phyloP scores from a whole-genome alignment of 2,329 filamentous ascomycete species.

The Aspergillus ochraceoroseus region DNA sequence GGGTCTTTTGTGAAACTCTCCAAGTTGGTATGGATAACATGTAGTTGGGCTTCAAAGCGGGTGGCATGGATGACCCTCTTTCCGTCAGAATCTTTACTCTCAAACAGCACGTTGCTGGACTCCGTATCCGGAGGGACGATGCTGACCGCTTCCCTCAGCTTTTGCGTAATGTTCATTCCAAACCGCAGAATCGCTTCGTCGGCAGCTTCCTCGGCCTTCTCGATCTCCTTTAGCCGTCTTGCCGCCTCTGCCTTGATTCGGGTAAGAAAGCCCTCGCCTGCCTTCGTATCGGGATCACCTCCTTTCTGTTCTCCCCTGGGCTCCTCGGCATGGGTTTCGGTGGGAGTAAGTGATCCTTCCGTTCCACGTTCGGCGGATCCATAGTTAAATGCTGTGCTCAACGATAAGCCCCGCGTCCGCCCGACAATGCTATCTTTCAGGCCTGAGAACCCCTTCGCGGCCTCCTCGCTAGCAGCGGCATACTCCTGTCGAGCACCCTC shows the following conservation, averaged over 20 bases:
- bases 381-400: constrained; percentile 44
- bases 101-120: constrained; percentile 70
- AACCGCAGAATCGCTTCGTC: constrained; percentile 93
- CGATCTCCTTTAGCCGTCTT: constrained; percentile 80
- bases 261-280: constrained; percentile 63
- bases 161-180: constrained; percentile 81
- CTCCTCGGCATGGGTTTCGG: constrained; percentile 21
- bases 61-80: constrained; percentile 94
- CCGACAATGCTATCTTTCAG: constrained; percentile 63
- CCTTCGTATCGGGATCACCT: constrained; percentile 19
- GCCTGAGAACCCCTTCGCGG: constrained; percentile 71
- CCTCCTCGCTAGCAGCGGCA: constrained; percentile 70
- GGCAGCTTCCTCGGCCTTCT: constrained; percentile 88
- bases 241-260: constrained; percentile 71
- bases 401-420: constrained; percentile 68
- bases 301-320: constrained; percentile 27
- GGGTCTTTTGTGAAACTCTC: constrained; percentile 83
- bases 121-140: constrained; percentile 66
- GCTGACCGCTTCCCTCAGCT: constrained; percentile 82
- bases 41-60: constrained; percentile 88
- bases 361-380: constrained; percentile 22
- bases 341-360: constrained; percentile 31
- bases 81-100: constrained; percentile 82
- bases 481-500: constrained; percentile 80
- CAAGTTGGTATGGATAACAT: constrained; percentile 82